Evolutionary conservation across 2,329 filamentous ascomycete species (phyloP).

Genomic region (Talaromyces sp.): DNA sequence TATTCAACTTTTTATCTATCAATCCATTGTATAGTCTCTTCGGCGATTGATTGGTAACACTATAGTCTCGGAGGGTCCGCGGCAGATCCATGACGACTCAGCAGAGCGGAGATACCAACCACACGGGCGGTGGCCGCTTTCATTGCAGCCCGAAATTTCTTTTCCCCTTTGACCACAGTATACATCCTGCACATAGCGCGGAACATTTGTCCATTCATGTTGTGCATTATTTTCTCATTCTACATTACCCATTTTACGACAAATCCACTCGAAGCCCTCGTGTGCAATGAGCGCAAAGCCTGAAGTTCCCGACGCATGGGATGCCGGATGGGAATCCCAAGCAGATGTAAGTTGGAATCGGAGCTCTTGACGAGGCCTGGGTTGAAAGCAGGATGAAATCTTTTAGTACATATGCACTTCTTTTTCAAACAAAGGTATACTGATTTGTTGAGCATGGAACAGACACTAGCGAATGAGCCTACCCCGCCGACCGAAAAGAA

Average conservation of each 20-base stretch:
- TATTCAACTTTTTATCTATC: too few species aligned
- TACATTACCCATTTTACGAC: not conserved
- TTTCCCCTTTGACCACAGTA: constrained; percentile 13
- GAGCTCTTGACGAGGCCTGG: too few species aligned
- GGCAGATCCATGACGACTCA: not conserved
- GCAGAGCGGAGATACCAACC: constrained; percentile 19
- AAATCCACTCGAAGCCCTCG: constrained; percentile 4
- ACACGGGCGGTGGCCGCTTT: constrained; percentile 21
- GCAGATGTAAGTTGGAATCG: constrained; percentile 63
- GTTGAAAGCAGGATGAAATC: too few species aligned
- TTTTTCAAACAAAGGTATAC: too few species aligned
- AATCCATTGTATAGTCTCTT: too few species aligned
- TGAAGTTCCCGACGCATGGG: constrained; percentile 78
- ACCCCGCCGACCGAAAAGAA: constrained; percentile 48
- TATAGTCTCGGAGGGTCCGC: not conserved
- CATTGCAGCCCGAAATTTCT: constrained; percentile 24
- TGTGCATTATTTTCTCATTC: not conserved
- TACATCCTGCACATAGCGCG: constrained; percentile 15
- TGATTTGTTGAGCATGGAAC: constrained; percentile 16
- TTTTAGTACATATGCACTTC: too few species aligned
- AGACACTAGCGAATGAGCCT: constrained; percentile 45
- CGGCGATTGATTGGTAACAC: too few species aligned
- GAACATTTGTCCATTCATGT: not conserved
- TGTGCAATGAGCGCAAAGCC: constrained; percentile 49
- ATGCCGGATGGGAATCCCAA: constrained; percentile 83